Conservation (phyloP, 225 moss, liverwort and hornwort species). For the Physcomitrium patens region DNA sequence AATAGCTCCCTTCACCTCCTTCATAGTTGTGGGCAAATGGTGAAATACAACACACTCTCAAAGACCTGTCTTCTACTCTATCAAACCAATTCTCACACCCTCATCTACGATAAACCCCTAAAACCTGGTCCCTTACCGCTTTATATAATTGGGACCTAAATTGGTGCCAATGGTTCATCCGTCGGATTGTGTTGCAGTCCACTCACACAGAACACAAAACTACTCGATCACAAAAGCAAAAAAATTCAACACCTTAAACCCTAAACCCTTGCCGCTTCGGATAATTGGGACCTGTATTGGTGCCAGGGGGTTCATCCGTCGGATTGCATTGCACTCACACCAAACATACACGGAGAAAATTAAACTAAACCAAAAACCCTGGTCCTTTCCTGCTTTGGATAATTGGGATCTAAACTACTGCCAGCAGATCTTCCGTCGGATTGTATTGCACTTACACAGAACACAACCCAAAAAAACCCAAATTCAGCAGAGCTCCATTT, state of each 20-base stretch:
- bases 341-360: background rate
- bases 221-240: no score
- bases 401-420: no score
- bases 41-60: slow-evolving; percentile 12
- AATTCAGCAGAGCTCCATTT: background rate
- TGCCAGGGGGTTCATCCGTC: no score
- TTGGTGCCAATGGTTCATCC: no score
- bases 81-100: background rate
- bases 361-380: slow-evolving; percentile 18
- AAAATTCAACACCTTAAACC: background rate
- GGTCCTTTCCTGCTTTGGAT: background rate
- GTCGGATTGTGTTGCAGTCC: no score
- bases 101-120: background rate
- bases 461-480: background rate
- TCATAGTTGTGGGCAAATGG: slow-evolving; percentile 27
- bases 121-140: background rate
- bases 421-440: background rate
- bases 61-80: background rate
- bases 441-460: background rate
- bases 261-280: slow-evolving; percentile 10
- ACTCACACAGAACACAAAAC: background rate
- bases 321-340: background rate
- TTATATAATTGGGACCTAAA: background rate
- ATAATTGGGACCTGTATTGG: background rate
- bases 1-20: slow-evolving; percentile 30